Base-by-base conservation (phyloP, 1,284 basidiomycete species). In the Trichosporon inkin region DNA sequence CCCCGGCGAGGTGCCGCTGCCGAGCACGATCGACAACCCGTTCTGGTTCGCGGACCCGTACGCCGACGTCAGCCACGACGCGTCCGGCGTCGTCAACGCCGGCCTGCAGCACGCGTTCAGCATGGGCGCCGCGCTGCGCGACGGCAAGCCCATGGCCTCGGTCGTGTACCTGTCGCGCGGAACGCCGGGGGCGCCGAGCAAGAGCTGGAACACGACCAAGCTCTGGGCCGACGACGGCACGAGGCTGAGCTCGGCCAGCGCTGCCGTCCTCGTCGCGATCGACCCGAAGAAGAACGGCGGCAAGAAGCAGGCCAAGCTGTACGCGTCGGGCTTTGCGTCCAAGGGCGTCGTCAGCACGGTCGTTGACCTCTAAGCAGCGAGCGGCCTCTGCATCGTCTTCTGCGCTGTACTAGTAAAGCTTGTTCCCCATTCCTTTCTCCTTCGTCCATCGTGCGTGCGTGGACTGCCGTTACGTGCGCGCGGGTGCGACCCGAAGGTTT, bases 11-110 rank as follows among this genome's bases (percentile, higher is more conserved):
- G 7, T 62, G 19, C n/a, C 20, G 36, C 39, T 52, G 36, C 35
- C 41, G 28, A 53, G 19, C 39, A 70, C 66, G 14, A 62, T 73
- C 56, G 71, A 73, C 57, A 73, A 71, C 62, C 71, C 71, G 6
- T 63, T 58, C 22, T 73, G 64, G 65, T 70, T 65, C 51, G 11
- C 16, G 14, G 69, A 72, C 57, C 64, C 67, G 13, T 70, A 61
- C 61, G 62, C 68, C 13, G 24, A 38, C n/a, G 36, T 34, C 40
- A 37, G 36, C 14, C 36, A 55, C 57, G 63, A 71, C 47, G 44
- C 60, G 11, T 58, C 54, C 5, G 71, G 68, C 16, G 55, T 67
- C 40, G 47, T 73, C 56, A 60, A 67, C 28, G 63, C 68, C 7
- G 71, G 71, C 20, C 60, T 71, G 3, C 8, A 55, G 17, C 40